These are phyloP conservation scores for Phalaenopsis hybrid DNA, from an alignment of 116 monocot genomes.

Conservation along the genomic window DNA sequence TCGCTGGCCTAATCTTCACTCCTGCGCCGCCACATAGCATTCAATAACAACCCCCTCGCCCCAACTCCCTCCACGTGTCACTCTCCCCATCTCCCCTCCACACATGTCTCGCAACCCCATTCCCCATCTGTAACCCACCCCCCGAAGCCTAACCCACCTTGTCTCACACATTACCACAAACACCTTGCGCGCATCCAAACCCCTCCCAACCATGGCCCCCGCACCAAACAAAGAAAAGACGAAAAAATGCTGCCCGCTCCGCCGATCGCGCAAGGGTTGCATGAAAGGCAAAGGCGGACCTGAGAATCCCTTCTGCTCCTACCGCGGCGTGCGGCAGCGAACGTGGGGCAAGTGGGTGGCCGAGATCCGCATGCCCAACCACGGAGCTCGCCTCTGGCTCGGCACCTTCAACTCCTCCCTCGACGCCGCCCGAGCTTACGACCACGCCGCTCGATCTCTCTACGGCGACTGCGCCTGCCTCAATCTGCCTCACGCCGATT, in stretches of 20 bases:
- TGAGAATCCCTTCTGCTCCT: constrained; percentile 50
- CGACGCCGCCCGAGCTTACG: constrained; percentile 73
- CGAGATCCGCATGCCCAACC: constrained; percentile 81
- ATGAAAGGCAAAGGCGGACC: constrained; percentile 84
- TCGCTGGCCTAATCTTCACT: too few relatives aligned
- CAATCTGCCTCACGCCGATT: constrained; percentile 23
- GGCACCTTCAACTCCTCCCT: constrained; percentile 68
- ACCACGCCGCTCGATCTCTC: constrained; percentile 46
- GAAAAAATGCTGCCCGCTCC: constrained; percentile 24
- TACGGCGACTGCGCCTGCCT: constrained; percentile 57
- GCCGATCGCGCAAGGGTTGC: constrained; percentile 66
- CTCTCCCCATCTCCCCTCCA: not conserved
- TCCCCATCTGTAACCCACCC: not conserved
- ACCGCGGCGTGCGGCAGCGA: constrained; percentile 69
- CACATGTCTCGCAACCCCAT: not conserved
- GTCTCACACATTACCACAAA: not conserved
- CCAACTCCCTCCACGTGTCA: not conserved
- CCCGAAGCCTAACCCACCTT: not conserved
- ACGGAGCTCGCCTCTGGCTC: constrained; percentile 71
- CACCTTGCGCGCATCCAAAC: not conserved
- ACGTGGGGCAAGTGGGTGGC: constrained; percentile 95
- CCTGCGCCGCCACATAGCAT: too few relatives aligned
- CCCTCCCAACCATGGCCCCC: not conserved
- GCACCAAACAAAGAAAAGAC: constrained; percentile 9
- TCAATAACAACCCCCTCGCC: too few relatives aligned